phyloP scores from a whole-genome alignment of 192 early-diverging fungal species.

The Backusella macrospora region DNA sequence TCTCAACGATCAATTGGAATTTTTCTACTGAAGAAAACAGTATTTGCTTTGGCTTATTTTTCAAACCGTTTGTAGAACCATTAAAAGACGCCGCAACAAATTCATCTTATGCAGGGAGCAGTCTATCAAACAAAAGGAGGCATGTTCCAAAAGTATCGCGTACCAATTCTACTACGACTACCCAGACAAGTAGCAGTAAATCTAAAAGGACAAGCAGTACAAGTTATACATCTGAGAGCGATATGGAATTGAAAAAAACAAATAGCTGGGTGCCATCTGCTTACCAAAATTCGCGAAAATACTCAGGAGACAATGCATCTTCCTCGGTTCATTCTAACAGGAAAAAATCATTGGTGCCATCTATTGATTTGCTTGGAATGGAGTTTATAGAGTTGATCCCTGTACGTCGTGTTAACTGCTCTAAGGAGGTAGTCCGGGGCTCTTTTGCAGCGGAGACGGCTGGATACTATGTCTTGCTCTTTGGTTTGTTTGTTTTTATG shows the following conservation, averaged over 20 bases:
- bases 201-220: not conserved
- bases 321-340: too few species aligned
- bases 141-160: not conserved
- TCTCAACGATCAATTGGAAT: not conserved
- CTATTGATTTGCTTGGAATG: not conserved
- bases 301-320: too few species aligned
- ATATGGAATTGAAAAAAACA: not conserved
- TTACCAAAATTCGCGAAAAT: too few species aligned
- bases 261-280: not conserved
- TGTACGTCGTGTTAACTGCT: not conserved
- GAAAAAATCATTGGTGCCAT: too few species aligned
- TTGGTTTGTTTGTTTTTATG: not conserved
- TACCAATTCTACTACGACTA: not conserved
- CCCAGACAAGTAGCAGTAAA: not conserved
- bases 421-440: not conserved
- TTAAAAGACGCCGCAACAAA: not conserved
- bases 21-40: slow-evolving; percentile 2
- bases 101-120: not conserved
- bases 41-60: not conserved
- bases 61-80: not conserved
- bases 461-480: slow-evolving; percentile 1
- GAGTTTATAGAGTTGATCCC: not conserved
- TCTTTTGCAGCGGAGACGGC: not conserved
- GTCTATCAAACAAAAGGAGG: not conserved
- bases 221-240: not conserved